These are phyloP conservation scores for Magnusiomyces sp. DNA, from an alignment of 1,139 yeast genomes.

Conservation along the genomic window DNA sequence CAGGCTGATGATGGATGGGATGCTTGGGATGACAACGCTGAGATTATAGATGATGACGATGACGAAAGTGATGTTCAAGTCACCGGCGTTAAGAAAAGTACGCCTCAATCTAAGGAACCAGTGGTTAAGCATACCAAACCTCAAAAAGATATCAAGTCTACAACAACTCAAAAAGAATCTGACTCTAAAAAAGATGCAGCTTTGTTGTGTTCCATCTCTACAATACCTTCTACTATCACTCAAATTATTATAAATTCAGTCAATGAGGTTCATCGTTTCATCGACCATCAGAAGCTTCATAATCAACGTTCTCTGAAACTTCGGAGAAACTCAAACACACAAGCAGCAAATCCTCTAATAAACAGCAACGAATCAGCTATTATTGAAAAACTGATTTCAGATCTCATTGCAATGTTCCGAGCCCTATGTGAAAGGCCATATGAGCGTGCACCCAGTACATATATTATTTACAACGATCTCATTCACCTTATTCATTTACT, in stretches of 20 bases:
- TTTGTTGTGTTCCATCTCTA: slow-evolving; percentile 9
- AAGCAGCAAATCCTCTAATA: too few relatives aligned
- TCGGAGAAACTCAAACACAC: neutral
- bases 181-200: slow-evolving; percentile 3
- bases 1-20: slow-evolving; percentile 12
- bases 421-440: slow-evolving; percentile 23
- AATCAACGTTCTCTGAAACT: neutral
- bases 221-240: slow-evolving; percentile 7
- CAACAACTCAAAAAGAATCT: neutral
- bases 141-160: neutral
- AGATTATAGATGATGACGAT: slow-evolving; percentile 20
- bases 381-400: slow-evolving; percentile 15
- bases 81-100: slow-evolving; percentile 2
- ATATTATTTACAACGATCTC: slow-evolving; percentile 23
- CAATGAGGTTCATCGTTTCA: slow-evolving; percentile 4
- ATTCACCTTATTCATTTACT: slow-evolving; percentile 10
- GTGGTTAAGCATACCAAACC: neutral
- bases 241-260: slow-evolving; percentile 7
- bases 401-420: slow-evolving; percentile 23
- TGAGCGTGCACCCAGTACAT: slow-evolving; percentile 13
- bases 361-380: neutral
- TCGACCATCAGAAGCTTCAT: neutral
- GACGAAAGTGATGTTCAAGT: slow-evolving; percentile 17
- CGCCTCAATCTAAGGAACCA: neutral
- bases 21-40: slow-evolving; percentile 9